Conservation (phyloP, 257 asterid genomes). For the Linaria vulgaris region DNA sequence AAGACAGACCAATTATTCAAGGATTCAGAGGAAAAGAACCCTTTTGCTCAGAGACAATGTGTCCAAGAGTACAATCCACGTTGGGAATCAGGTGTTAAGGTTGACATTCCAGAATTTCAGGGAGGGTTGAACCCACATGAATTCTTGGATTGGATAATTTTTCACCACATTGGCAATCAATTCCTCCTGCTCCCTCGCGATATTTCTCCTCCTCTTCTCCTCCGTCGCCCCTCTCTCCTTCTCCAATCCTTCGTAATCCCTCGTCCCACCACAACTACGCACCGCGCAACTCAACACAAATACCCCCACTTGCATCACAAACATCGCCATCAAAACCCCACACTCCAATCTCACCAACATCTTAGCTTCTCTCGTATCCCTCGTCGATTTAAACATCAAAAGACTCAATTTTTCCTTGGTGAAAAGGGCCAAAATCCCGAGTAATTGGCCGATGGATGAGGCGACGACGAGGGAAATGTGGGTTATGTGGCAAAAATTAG, state of each 20-base stretch:
- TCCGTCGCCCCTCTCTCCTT: constrained; percentile 49
- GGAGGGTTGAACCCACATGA: no score
- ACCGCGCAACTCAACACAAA: constrained; percentile 50
- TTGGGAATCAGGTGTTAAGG: no score
- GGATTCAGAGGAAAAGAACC: no score
- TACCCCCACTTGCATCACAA: constrained; percentile 63
- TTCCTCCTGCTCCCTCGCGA: constrained; percentile 53
- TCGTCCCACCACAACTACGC: constrained; percentile 57
- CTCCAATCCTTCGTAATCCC: constrained; percentile 54
- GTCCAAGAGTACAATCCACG: no score
- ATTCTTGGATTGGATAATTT: no score
- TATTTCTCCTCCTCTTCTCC: constrained; percentile 46
- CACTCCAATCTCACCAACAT: constrained; percentile 74
- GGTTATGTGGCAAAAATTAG: constrained; percentile 59
- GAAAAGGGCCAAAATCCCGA: constrained; percentile 57
- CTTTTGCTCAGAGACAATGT: no score
- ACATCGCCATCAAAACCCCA: constrained; percentile 73
- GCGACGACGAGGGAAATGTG: constrained; percentile 62
- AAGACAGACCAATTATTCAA: no score
- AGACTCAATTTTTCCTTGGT: constrained; percentile 59
- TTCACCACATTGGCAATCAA: constrained; percentile 40
- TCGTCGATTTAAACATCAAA: constrained; percentile 41
- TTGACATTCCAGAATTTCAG: no score
- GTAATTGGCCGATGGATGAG: constrained; percentile 52
- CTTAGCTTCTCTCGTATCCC: constrained; percentile 71